phyloP scores from a whole-genome alignment of 768 basidiomycete genomes.

The Mycena latifolia region DNA sequence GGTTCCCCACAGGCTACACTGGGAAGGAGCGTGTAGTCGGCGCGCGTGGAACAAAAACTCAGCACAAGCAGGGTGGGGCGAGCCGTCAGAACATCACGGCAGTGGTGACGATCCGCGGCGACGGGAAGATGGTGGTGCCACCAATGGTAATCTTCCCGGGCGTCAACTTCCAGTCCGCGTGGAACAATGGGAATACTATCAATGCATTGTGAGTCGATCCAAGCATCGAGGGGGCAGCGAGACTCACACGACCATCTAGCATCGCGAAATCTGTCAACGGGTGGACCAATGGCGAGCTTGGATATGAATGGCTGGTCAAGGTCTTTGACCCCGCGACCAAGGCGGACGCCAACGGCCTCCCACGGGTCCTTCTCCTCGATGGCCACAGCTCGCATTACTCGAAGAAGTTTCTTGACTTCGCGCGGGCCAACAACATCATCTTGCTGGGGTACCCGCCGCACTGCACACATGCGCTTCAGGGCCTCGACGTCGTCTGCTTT shows the following conservation, averaged over 20 bases:
- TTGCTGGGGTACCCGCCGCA: too few relatives aligned
- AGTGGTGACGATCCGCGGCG: too few relatives aligned
- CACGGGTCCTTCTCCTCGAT: slow-evolving; percentile 52
- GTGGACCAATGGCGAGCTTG: slow-evolving; percentile 43
- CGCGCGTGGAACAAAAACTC: slow-evolving; percentile 38
- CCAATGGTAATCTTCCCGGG: slow-evolving; percentile 55
- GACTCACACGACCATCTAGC: slow-evolving; percentile 34
- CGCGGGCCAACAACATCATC: slow-evolving; percentile 20
- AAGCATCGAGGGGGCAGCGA: too few relatives aligned
- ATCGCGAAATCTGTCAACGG: slow-evolving; percentile 44
- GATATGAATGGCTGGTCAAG: neutral
- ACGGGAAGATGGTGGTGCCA: slow-evolving; percentile 53
- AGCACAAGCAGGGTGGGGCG: slow-evolving; percentile 48
- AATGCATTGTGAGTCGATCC: too few relatives aligned
- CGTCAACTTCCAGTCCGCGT: slow-evolving; percentile 45
- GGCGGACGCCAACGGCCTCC: slow-evolving; percentile 48
- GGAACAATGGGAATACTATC: too few relatives aligned
- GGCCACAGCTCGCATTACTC: slow-evolving; percentile 42
- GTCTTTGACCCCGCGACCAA: slow-evolving; percentile 50
- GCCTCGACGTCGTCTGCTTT: slow-evolving; percentile 60
- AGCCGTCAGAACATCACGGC: slow-evolving; percentile 51
- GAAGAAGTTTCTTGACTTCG: slow-evolving; percentile 5
- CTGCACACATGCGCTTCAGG: slow-evolving; percentile 54
- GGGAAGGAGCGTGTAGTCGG: too few relatives aligned
- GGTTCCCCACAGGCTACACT: too few relatives aligned